A percentile compares a stretch with the other conserved stretches of the same genome.
These are phyloP conservation scores for Colletotrichum sp. DNA, from an alignment of 2,329 filamentous ascomycete species.

Conservation along the genomic window DNA sequence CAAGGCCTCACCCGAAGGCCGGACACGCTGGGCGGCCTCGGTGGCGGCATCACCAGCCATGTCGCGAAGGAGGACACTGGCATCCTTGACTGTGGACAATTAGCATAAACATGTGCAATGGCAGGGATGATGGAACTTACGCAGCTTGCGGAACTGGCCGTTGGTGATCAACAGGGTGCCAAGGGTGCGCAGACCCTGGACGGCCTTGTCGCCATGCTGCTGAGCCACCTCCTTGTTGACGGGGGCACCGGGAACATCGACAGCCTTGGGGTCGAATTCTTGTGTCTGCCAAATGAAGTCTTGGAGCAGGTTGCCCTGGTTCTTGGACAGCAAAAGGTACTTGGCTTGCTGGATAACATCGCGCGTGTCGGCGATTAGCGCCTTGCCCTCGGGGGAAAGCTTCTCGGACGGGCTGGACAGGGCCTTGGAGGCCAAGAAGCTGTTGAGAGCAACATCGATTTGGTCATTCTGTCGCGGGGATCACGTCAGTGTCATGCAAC, in stretches of 20 bases:
- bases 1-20: conserved; percentile 79
- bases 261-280: conserved; percentile 69
- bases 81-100: conserved; percentile 69
- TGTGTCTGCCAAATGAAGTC: conserved; percentile 97
- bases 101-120: neutral
- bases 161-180: conserved; percentile 93
- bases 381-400: conserved; percentile 82
- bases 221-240: conserved; percentile 78
- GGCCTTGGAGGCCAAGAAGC: conserved; percentile 74
- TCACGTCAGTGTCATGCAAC: conserved; percentile 10
- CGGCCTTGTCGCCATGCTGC: conserved; percentile 82
- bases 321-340: conserved; percentile 87
- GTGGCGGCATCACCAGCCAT: conserved; percentile 89
- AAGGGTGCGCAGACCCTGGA: conserved; percentile 85
- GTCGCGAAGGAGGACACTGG: conserved; percentile 80
- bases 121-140: conserved; percentile 54
- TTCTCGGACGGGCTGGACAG: conserved; percentile 74
- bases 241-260: conserved; percentile 68
- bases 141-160: conserved; percentile 91
- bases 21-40: conserved; percentile 76
- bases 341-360: conserved; percentile 87
- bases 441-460: conserved; percentile 94
- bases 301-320: conserved; percentile 91
- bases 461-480: conserved; percentile 75
- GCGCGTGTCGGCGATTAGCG: conserved; percentile 78